phyloP scores from a whole-genome alignment of 2,329 filamentous ascomycete genomes.

The Chrysosporium queenslandicum region DNA sequence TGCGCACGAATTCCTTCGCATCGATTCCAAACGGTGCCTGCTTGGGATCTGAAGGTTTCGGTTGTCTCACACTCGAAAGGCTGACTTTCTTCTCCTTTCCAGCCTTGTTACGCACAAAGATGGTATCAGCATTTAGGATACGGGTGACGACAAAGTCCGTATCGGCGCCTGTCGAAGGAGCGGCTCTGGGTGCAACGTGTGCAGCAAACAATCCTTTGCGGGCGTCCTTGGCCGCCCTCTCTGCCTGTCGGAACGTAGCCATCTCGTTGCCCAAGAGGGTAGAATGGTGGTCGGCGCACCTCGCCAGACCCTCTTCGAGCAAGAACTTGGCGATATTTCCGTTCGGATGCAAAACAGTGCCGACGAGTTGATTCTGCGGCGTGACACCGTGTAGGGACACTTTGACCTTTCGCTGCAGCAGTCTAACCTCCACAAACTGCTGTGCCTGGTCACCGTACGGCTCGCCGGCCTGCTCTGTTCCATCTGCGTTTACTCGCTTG shows the following conservation, averaged over 20 bases:
- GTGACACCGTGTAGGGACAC: slow-evolving; percentile 76
- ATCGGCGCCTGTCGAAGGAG: slow-evolving; percentile 47
- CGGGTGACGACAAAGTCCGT: slow-evolving; percentile 75
- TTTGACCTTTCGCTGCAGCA: slow-evolving; percentile 78
- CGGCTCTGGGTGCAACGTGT: slow-evolving; percentile 57
- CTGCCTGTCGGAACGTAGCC: slow-evolving; percentile 71
- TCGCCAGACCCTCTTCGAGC: slow-evolving; percentile 76
- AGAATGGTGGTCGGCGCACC: slow-evolving; percentile 93
- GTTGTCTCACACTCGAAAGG: slow-evolving; percentile 84
- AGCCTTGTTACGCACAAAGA: slow-evolving; percentile 74
- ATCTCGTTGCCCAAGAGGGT: slow-evolving; percentile 84
- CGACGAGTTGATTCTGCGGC: slow-evolving; percentile 85
- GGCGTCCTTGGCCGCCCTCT: slow-evolving; percentile 69
- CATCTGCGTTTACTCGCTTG: slow-evolving; percentile 70
- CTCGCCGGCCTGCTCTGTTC: slow-evolving; percentile 73
- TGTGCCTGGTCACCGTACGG: slow-evolving; percentile 83
- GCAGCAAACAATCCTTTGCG: slow-evolving; percentile 73
- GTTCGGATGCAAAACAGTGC: slow-evolving; percentile 72
- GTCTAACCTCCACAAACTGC: slow-evolving; percentile 71
- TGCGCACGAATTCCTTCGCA: slow-evolving; percentile 90
- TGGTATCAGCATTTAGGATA: slow-evolving; percentile 77
- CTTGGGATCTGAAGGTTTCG: slow-evolving; percentile 75
- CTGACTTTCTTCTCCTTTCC: slow-evolving; percentile 82
- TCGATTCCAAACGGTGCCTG: slow-evolving; percentile 84
- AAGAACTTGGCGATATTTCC: slow-evolving; percentile 91